These are phyloP conservation scores for Vigna trinervia DNA, from an alignment of 306 rosid genomes.

Conservation along the genomic window DNA sequence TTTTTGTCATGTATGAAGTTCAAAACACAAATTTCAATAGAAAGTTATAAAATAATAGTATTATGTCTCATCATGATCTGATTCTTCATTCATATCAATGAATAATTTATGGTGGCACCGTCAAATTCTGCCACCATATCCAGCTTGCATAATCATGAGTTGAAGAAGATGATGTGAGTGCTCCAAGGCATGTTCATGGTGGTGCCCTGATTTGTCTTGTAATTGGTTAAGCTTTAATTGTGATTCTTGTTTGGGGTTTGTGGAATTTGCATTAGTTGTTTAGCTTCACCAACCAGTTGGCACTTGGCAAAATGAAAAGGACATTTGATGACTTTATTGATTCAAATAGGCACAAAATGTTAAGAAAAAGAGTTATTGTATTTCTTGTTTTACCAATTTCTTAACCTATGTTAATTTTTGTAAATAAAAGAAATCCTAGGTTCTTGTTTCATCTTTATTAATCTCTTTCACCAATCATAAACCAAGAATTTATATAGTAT, in stretches of 20 bases:
- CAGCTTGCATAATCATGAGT: neutral
- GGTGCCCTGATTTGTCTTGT: constrained; percentile 38
- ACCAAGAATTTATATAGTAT: neutral
- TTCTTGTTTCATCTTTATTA: constrained; percentile 22
- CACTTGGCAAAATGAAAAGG: constrained; percentile 2
- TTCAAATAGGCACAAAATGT: neutral
- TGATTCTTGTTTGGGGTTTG: constrained; percentile 17
- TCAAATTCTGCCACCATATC: constrained; percentile 7
- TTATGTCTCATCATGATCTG: constrained; percentile 1
- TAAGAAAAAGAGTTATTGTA: neutral
- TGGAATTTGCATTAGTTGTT: constrained; percentile 1
- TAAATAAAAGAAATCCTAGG: neutral
- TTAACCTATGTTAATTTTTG: too few species aligned
- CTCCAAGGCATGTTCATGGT: neutral
- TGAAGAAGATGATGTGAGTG: neutral
- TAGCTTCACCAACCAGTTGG: neutral
- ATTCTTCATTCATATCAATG: constrained; percentile 8
- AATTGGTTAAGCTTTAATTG: constrained; percentile 11
- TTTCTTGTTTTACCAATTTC: neutral
- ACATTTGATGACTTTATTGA: constrained; percentile 16
- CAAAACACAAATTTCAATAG: neutral
- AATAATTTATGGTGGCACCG: constrained; percentile 31
- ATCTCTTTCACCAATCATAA: neutral
- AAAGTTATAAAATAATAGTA: neutral
- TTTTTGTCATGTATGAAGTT: neutral